Base-by-base conservation (phyloP, 805 yeast genomes). In the Jamesozyma spencerorum region DNA sequence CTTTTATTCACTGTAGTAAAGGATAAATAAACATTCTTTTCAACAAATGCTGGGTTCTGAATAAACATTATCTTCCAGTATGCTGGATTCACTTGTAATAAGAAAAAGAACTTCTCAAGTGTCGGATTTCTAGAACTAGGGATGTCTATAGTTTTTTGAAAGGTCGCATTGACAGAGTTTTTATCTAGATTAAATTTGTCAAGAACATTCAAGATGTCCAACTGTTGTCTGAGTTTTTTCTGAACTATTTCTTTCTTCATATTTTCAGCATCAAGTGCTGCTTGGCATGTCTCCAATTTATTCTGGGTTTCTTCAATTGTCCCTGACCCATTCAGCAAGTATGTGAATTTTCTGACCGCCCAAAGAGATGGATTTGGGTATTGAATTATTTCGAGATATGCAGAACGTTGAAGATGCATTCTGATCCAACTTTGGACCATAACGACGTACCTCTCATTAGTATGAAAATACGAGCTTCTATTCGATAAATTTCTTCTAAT, bases 81-180 rank as follows among this genome's bases (percentile, higher is more conserved):
- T 1, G 60, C 57, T 0, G 95, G 84, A 51, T 85, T 85, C 0
- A 94, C 83, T 57, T 92, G 97, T 34, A 92, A 60, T 19, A 90
- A 63, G 54, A 81, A 92, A 49, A 92, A 79, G 38, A 90, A 55
- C 18, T 84, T 81, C 50, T 81, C 95, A 59, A 82, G 84, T 5
- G 53, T 48, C 30, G 56, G 53, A 37, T 48, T 47, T 22, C 41
- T 46, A 12, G 48, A 42, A 10, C 39, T 39, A 1, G 57, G 49
- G 14, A 46, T 37, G 20, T 36, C 34, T 3, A 43, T 34, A 2
- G 31, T 31, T 4, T 38, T 18, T 14, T 35, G 31, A 4, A 34
- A 22, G n/a, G 18, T 36, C 6, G 18, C 5, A 12, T n/a, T 24
- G 5, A 17, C 7, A 3, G 18, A 30, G 2, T 34, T 31, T 26